Percentiles rank a stretch among this genome's conserved stretches.
Conservation (phyloP, 139 green algal species). For the Spirogloea muscicola region DNA sequence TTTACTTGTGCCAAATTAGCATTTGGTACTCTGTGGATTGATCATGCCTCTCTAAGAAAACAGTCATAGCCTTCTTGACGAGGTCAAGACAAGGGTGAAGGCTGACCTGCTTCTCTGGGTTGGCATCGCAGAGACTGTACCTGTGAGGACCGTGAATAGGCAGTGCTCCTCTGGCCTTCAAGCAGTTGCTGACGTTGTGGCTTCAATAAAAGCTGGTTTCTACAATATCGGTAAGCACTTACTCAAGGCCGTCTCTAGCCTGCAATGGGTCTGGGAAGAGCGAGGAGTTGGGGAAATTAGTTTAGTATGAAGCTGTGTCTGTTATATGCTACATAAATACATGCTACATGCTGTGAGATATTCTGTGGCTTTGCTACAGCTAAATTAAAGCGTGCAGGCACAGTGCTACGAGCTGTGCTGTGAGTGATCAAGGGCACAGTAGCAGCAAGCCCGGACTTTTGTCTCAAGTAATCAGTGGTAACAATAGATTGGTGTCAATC, state of each 20-base stretch:
- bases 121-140: slow-evolving; percentile 72
- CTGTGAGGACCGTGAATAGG: slow-evolving; percentile 93
- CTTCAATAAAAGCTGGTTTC: slow-evolving; percentile 90
- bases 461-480: background rate
- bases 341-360: too few relatives aligned
- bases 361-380: too few relatives aligned
- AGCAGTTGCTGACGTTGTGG: slow-evolving; percentile 88
- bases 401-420: too few relatives aligned
- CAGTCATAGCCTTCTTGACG: background rate
- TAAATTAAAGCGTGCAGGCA: too few relatives aligned
- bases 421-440: too few relatives aligned
- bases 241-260: background rate
- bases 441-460: too few relatives aligned
- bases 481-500: background rate
- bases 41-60: background rate
- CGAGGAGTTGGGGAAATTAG: too few relatives aligned
- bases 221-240: slow-evolving; percentile 76
- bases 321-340: too few relatives aligned
- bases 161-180: slow-evolving; percentile 91
- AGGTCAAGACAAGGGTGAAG: too few relatives aligned
- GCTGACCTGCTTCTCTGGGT: too few relatives aligned
- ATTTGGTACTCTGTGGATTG: background rate
- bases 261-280: too few relatives aligned
- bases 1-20: background rate
- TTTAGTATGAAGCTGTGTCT: too few relatives aligned